phyloP scores from a whole-genome alignment of 306 rosid species.

The Gleditsia sinensis region DNA sequence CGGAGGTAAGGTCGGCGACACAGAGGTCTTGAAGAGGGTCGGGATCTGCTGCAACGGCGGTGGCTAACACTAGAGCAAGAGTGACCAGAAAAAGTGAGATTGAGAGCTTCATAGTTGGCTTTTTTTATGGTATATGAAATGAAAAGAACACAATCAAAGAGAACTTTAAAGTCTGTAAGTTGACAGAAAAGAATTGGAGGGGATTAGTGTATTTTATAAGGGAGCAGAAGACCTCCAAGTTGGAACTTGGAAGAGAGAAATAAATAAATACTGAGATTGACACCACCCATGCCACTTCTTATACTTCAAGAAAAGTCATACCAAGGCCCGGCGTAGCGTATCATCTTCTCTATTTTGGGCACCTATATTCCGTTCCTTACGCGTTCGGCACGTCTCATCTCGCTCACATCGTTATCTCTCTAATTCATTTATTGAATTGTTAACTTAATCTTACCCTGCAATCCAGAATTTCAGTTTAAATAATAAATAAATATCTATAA shows the following conservation, averaged over 20 bases:
- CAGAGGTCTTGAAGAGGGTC: conserved; percentile 91
- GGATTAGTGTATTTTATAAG: conserved; percentile 32
- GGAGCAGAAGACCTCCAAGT: background rate
- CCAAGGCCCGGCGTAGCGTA: background rate
- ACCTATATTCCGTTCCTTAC: too few species aligned
- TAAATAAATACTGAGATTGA: background rate
- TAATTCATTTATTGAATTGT: too few species aligned
- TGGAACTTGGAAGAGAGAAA: background rate
- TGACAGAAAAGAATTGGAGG: background rate
- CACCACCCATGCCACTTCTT: background rate
- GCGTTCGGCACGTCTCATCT: too few species aligned
- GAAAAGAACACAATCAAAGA: background rate
- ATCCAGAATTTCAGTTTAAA: too few species aligned
- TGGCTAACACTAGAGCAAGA: conserved; percentile 43
- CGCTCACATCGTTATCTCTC: too few species aligned
- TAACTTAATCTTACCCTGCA: too few species aligned
- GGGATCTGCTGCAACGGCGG: conserved; percentile 63
- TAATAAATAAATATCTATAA: too few species aligned
- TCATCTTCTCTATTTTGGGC: background rate
- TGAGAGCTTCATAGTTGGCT: conserved; percentile 39
- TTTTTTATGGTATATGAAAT: background rate
- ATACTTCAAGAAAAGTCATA: conserved; percentile 14
- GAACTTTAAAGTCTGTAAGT: background rate
- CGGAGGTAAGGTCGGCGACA: conserved; percentile 76
- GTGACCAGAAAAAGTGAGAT: conserved; percentile 37